Conservation (phyloP, 129 eudicot genomes). For the Oenanthe sinensis region DNA sequence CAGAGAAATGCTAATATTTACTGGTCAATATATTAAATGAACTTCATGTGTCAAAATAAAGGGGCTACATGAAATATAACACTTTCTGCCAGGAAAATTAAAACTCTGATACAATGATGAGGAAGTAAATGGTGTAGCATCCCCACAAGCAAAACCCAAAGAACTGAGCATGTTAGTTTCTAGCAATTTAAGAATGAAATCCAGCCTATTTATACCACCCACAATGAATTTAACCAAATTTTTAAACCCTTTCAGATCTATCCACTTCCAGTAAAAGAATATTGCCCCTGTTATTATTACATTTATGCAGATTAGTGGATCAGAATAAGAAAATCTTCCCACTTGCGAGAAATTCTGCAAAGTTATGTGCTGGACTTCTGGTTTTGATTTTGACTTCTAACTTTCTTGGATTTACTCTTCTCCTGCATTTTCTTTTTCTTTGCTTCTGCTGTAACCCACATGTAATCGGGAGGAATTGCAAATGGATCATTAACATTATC, state of each 20-base stretch:
- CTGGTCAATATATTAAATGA: not conserved
- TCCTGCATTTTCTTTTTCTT: conserved; percentile 94
- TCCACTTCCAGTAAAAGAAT: conserved; percentile 9
- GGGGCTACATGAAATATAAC: not conserved
- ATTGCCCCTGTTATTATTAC: conserved; percentile 32
- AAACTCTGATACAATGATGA: not conserved
- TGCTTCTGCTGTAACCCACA: conserved; percentile 83
- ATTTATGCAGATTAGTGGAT: conserved; percentile 27
- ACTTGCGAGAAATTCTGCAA: not conserved
- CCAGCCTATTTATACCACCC: conserved; percentile 25
- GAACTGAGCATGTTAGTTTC: not conserved
- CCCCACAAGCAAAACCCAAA: not conserved
- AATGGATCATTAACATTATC: conserved; percentile 71
- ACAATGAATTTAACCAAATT: conserved; percentile 10
- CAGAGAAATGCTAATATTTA: not conserved
- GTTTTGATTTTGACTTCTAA: conserved; percentile 35
- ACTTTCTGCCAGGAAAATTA: not conserved
- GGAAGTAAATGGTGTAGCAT: not conserved
- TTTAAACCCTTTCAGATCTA: not conserved
- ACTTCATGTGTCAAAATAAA: not conserved
- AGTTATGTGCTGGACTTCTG: conserved; percentile 12
- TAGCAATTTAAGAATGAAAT: not conserved
- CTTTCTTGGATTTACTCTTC: conserved; percentile 75
- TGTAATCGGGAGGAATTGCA: conserved; percentile 70
- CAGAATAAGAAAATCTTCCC: conserved; percentile 3